These are phyloP conservation scores for Amaranthus hypochondriacus DNA, from an alignment of 148 eudicot species.

Conservation along the genomic window DNA sequence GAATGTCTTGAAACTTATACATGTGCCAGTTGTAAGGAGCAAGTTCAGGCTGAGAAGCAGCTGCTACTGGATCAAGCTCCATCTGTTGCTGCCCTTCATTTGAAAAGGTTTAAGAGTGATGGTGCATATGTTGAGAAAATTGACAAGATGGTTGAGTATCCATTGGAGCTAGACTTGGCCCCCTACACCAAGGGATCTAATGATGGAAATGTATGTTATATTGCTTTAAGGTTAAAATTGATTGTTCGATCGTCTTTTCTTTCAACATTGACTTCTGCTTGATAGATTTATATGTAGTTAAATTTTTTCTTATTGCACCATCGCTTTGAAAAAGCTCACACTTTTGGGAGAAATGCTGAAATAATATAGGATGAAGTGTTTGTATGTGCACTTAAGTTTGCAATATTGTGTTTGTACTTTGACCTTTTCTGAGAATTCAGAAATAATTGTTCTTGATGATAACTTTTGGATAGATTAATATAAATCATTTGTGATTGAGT, in stretches of 20 bases:
- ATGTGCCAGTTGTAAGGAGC: conserved; percentile 75
- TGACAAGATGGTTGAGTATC: conserved; percentile 63
- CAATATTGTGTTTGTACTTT: too few relatives aligned
- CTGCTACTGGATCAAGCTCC: conserved; percentile 75
- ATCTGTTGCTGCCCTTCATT: conserved; percentile 61
- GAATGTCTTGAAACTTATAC: conserved; percentile 76
- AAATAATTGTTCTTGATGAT: too few relatives aligned
- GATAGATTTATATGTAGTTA: background rate
- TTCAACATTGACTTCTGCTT: background rate
- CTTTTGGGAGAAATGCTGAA: too few relatives aligned
- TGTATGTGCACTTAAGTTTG: too few relatives aligned
- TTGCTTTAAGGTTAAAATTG: background rate
- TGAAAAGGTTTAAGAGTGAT: conserved; percentile 89
- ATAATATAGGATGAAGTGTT: too few relatives aligned
- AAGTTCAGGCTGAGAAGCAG: conserved; percentile 80
- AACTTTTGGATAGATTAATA: too few relatives aligned
- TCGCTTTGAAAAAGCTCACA: too few relatives aligned
- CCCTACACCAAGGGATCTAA: conserved; percentile 42
- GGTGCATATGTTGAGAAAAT: conserved; percentile 66
- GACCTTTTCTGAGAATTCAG: too few relatives aligned
- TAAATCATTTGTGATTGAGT: too few relatives aligned
- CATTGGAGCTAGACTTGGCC: conserved; percentile 64
- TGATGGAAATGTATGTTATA: conserved; percentile 38
- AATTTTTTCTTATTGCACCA: too few relatives aligned
- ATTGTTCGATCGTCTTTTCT: background rate